Percentiles rank a stretch among this genome's conserved stretches.
Conservation (phyloP, 345 rosid genomes). For the Gossypium thurberi region DNA sequence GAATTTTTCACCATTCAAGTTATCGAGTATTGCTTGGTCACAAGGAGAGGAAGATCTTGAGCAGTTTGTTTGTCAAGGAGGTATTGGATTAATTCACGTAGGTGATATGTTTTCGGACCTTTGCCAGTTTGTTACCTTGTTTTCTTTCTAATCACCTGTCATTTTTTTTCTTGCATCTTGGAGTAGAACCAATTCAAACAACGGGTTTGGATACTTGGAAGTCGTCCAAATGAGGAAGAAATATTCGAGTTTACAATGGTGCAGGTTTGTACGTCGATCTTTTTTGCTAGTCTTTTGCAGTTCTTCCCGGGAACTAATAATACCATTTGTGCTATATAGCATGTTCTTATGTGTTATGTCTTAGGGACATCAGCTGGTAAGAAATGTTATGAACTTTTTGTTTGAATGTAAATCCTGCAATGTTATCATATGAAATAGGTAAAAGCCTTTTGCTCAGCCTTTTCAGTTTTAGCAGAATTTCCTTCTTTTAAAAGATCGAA, state of each 20-base stretch:
- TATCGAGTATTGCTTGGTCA: conserved; percentile 88
- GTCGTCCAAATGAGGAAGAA: conserved; percentile 85
- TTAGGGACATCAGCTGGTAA: neutral
- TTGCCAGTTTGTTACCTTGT: neutral
- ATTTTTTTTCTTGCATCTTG: neutral
- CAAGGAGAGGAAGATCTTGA: conserved; percentile 67
- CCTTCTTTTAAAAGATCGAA: neutral
- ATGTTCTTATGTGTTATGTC: neutral
- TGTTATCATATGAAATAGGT: neutral
- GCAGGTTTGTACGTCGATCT: conserved; percentile 45
- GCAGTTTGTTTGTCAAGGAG: conserved; percentile 81
- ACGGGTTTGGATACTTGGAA: conserved; percentile 83
- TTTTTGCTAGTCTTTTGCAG: neutral
- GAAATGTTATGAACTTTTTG: neutral
- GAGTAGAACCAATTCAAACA: conserved; percentile 73
- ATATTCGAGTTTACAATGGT: conserved; percentile 81
- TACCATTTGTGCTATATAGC: neutral
- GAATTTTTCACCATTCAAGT: conserved; percentile 88
- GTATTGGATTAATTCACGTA: conserved; percentile 26
- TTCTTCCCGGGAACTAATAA: neutral
- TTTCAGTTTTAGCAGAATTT: neutral
- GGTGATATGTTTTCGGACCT: neutral
- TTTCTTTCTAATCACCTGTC: neutral
- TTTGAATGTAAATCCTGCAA: neutral
- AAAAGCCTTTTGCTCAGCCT: neutral